Conservation (phyloP, 305 asterid genomes). For the Withania somnifera region DNA sequence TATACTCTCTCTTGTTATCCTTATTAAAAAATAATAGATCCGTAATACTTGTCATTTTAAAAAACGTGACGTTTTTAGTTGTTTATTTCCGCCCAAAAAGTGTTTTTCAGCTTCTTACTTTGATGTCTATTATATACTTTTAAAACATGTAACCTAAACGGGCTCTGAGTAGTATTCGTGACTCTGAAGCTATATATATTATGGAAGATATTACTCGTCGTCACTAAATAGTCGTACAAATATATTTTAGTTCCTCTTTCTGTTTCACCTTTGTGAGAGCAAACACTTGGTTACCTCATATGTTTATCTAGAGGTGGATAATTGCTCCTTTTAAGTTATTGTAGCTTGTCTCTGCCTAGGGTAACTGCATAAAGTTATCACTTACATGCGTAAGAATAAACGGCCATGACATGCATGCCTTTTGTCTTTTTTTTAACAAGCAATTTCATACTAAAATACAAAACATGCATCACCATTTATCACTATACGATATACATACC, state of each 20-base stretch:
- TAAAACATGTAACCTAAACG: neutral
- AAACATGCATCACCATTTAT: neutral
- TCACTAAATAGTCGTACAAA: neutral
- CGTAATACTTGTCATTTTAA: too few species aligned
- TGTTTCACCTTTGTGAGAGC: neutral
- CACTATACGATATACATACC: neutral
- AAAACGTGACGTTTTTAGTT: too few species aligned
- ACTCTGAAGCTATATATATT: neutral
- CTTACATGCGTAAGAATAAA: conserved; percentile 15
- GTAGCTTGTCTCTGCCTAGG: too few species aligned
- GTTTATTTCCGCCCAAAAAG: too few species aligned
- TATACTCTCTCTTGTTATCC: too few species aligned
- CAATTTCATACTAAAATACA: neutral
- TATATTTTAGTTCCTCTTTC: neutral
- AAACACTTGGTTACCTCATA: neutral
- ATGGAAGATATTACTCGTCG: neutral
- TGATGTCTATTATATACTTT: neutral
- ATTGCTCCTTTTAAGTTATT: neutral
- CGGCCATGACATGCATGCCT: conserved; percentile 13
- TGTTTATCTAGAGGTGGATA: too few species aligned
- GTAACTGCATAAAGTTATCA: conserved; percentile 10
- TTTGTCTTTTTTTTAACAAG: conserved; percentile 20
- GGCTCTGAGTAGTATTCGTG: neutral
- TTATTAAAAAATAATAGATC: too few species aligned
- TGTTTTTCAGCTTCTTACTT: too few species aligned